These are phyloP conservation scores for Neurospora sp. DNA, from an alignment of 495 filamentous ascomycete genomes.

Conservation along the genomic window DNA sequence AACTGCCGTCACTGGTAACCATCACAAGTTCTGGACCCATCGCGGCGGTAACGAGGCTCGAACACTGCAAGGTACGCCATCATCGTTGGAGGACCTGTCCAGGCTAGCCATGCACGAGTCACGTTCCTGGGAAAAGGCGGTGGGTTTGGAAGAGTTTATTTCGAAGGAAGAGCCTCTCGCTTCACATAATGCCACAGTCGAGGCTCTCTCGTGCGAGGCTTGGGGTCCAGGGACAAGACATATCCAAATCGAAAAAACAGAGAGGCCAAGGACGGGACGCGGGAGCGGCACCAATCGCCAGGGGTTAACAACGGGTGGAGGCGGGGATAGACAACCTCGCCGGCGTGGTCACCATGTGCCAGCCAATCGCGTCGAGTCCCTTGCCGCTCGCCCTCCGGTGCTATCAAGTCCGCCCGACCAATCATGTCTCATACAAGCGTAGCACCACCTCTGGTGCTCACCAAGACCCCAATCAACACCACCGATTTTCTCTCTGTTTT, in stretches of 20 bases:
- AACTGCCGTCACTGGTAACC: background rate
- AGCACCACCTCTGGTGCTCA: background rate
- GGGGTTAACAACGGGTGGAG: background rate
- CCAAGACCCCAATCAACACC: background rate
- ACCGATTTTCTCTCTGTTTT: conserved; percentile 3
- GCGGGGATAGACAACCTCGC: background rate
- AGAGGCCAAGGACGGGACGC: background rate
- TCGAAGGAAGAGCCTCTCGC: background rate
- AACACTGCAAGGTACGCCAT: background rate
- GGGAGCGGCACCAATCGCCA: background rate
- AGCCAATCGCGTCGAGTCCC: conserved; percentile 14
- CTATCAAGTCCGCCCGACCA: conserved; percentile 10
- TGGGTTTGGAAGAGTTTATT: background rate
- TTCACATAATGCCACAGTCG: background rate
- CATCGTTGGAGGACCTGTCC: background rate
- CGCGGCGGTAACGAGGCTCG: background rate
- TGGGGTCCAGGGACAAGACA: background rate
- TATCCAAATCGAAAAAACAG: background rate
- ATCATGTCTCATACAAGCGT: conserved; percentile 7
- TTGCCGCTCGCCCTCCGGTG: conserved; percentile 18
- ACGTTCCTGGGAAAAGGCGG: background rate
- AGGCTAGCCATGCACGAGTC: background rate
- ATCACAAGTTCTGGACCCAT: background rate
- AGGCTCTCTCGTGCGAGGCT: background rate
- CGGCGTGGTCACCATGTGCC: conserved; percentile 1